Evolutionary conservation across 2,329 filamentous ascomycete genomes (phyloP).

Genomic region (Talaromyces funiculosus): DNA sequence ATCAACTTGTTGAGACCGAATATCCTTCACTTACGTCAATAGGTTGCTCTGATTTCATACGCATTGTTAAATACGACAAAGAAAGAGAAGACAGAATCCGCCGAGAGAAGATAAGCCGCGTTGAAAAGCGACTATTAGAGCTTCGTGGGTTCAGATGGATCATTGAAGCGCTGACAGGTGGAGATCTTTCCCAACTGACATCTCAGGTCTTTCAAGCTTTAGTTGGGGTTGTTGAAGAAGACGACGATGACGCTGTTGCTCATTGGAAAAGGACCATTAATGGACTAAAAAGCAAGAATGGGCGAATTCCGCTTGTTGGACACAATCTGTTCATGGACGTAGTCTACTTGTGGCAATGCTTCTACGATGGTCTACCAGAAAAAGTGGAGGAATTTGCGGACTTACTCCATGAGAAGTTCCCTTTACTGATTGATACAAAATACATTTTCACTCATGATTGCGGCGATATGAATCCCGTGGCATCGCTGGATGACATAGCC

Average conservation of each 20-base stretch:
- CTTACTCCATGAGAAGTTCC: slow-evolving; percentile 50
- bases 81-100: slow-evolving; percentile 29
- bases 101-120: slow-evolving; percentile 23
- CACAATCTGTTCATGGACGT: slow-evolving; percentile 61
- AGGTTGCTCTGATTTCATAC: slow-evolving; percentile 34
- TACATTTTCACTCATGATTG: slow-evolving; percentile 56
- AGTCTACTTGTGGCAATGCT: slow-evolving; percentile 56
- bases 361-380: slow-evolving; percentile 54
- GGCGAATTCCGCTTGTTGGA: slow-evolving; percentile 50
- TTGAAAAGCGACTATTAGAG: slow-evolving; percentile 26
- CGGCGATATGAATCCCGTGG: slow-evolving; percentile 45
- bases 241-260: not conserved
- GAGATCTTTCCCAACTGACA: slow-evolving; percentile 34
- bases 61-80: slow-evolving; percentile 35
- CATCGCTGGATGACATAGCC: slow-evolving; percentile 28
- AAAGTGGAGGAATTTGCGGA: slow-evolving; percentile 50
- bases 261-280: not conserved
- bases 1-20: slow-evolving; percentile 61
- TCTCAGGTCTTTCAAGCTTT: slow-evolving; percentile 27
- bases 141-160: slow-evolving; percentile 44
- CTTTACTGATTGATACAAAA: slow-evolving; percentile 57
- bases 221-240: slow-evolving; percentile 15
- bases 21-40: slow-evolving; percentile 42
- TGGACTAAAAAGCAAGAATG: slow-evolving; percentile 36
- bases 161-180: slow-evolving; percentile 41